Evolutionary conservation across 805 yeast genomes (phyloP).

Genomic region (Peterozyma toletana): DNA sequence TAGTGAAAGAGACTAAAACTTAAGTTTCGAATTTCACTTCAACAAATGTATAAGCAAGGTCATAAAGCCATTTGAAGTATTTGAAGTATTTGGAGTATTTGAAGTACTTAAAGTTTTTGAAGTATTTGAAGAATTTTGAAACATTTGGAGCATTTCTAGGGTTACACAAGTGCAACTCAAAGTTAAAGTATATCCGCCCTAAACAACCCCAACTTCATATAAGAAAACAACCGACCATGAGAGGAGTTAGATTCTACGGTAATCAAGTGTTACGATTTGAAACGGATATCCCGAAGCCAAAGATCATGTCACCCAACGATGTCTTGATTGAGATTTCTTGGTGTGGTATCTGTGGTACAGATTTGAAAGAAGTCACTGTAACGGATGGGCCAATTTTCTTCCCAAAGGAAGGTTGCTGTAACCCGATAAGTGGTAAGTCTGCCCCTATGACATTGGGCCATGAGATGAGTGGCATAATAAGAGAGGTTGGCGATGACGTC

Average conservation of each 20-base stretch:
- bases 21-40: too few species aligned
- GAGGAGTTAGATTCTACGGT: slow-evolving; percentile 16
- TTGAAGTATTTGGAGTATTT: too few species aligned
- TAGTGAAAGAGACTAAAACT: too few species aligned
- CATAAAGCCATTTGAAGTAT: too few species aligned
- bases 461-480: slow-evolving; percentile 41
- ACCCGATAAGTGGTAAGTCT: slow-evolving; percentile 27
- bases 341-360: slow-evolving; percentile 57
- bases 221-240: slow-evolving; percentile 9
- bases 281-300: slow-evolving; percentile 23
- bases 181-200: too few species aligned
- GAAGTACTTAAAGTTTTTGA: too few species aligned
- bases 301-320: slow-evolving; percentile 27
- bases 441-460: slow-evolving; percentile 47
- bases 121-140: too few species aligned
- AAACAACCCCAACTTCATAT: too few species aligned
- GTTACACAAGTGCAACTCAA: too few species aligned
- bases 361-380: slow-evolving; percentile 32
- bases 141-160: too few species aligned
- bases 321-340: slow-evolving; percentile 36
- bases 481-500: slow-evolving; percentile 36
- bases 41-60: too few species aligned
- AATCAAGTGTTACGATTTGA: slow-evolving; percentile 14
- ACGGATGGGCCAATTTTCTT: slow-evolving; percentile 45
- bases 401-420: slow-evolving; percentile 24